phyloP scores from a whole-genome alignment of 306 rosid genomes.

The Betula pendula region DNA sequence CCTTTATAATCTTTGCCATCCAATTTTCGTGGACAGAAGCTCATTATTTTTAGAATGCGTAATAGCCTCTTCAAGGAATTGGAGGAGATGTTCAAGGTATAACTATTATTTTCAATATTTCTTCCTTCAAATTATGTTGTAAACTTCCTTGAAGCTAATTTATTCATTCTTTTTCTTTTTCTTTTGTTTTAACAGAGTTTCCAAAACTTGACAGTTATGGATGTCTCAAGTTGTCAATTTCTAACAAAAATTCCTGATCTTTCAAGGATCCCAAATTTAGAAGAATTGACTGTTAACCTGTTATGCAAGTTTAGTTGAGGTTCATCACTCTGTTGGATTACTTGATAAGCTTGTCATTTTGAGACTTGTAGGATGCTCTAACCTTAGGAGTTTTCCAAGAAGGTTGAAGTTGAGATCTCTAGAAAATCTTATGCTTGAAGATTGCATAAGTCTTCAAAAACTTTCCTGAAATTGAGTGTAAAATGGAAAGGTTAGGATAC shows the following conservation, averaged over 20 bases:
- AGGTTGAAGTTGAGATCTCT: not conserved
- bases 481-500: not conserved
- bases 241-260: not conserved
- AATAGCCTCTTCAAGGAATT: not conserved
- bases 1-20: not conserved
- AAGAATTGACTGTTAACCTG: not conserved
- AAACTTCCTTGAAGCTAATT: not conserved
- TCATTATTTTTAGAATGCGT: not conserved
- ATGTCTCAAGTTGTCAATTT: not conserved
- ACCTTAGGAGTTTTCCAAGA: not conserved
- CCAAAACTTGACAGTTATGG: not conserved
- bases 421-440: not conserved
- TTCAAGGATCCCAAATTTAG: not conserved
- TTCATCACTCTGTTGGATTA: too few species aligned
- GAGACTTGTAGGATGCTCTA: not conserved
- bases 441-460: not conserved
- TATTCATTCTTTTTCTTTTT: not conserved
- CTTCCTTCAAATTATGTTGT: not conserved
- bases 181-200: not conserved
- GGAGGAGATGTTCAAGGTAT: not conserved
- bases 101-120: not conserved
- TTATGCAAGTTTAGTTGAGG: not conserved
- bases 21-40: not conserved
- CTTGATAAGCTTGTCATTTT: not conserved
- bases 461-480: not conserved